Conservation (phyloP, 1,284 basidiomycete genomes). For the Ustilago sp. region DNA sequence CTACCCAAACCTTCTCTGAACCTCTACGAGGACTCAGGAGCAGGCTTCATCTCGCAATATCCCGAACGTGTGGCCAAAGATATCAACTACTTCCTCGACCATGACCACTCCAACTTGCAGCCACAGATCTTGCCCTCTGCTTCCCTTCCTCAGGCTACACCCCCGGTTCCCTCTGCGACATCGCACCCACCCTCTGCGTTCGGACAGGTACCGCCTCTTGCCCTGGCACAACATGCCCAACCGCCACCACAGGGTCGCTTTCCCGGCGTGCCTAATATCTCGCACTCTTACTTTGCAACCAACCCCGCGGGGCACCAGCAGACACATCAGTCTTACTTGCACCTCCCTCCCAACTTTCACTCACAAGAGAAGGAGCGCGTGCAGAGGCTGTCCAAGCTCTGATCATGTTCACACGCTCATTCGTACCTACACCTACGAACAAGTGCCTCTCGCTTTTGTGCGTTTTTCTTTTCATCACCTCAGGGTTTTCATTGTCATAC, state of each 20-base stretch:
- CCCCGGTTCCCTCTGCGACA: neutral
- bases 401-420: neutral
- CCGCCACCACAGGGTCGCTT: conserved; percentile 4
- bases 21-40: conserved; percentile 38
- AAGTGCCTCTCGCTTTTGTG: too few relatives aligned
- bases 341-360: conserved; percentile 14
- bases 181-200: conserved; percentile 4
- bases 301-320: conserved; percentile 21
- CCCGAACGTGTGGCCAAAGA: conserved; percentile 38
- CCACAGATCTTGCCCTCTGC: conserved; percentile 38
- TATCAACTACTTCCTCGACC: conserved; percentile 42
- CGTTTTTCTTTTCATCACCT: neutral
- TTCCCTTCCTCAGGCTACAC: conserved; percentile 21
- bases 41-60: conserved; percentile 44
- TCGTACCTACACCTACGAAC: neutral
- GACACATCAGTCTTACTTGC: conserved; percentile 16
- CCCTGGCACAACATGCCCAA: neutral
- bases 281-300: conserved; percentile 30
- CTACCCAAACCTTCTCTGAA: conserved; percentile 32
- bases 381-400: conserved; percentile 35
- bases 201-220: neutral
- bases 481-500: conserved; percentile 18
- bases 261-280: conserved; percentile 12
- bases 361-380: conserved; percentile 6
- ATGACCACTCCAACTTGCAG: conserved; percentile 33